phyloP scores from a whole-genome alignment of 208 protist species.

The Trypanosoma cruzi region DNA sequence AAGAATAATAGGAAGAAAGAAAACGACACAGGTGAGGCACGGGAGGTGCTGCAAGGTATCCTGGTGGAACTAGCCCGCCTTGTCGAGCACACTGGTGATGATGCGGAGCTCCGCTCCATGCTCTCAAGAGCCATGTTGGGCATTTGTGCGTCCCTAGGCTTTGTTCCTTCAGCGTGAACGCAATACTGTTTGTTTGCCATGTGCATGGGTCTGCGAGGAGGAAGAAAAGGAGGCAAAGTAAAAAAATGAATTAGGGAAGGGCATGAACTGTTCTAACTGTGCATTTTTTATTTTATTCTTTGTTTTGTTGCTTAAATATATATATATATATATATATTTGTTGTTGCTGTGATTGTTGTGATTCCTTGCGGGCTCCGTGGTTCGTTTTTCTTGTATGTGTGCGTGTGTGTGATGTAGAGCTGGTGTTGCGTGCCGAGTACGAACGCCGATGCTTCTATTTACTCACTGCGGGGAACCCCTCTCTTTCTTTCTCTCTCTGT shows the following conservation, averaged over 20 bases:
- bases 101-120: conserved; percentile 14
- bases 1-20: not conserved
- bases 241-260: no score
- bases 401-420: no score
- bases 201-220: not conserved
- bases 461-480: no score
- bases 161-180: not conserved
- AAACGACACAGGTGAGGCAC: not conserved
- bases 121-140: conserved; percentile 27
- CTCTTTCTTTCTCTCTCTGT: no score
- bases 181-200: not conserved
- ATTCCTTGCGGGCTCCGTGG: not conserved
- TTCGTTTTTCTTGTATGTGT: no score
- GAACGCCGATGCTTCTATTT: no score
- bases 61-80: conserved; percentile 23
- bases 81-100: conserved; percentile 26
- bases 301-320: not conserved
- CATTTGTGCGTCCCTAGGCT: conserved; percentile 22
- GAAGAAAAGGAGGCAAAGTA: not conserved
- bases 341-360: not conserved
- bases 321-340: conserved; percentile 7
- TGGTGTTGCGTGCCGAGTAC: no score
- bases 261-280: no score
- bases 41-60: conserved; percentile 9
- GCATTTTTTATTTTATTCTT: not conserved